These are phyloP conservation scores for Anisodus acutangulus DNA, from an alignment of 257 asterid species.

Conservation along the genomic window DNA sequence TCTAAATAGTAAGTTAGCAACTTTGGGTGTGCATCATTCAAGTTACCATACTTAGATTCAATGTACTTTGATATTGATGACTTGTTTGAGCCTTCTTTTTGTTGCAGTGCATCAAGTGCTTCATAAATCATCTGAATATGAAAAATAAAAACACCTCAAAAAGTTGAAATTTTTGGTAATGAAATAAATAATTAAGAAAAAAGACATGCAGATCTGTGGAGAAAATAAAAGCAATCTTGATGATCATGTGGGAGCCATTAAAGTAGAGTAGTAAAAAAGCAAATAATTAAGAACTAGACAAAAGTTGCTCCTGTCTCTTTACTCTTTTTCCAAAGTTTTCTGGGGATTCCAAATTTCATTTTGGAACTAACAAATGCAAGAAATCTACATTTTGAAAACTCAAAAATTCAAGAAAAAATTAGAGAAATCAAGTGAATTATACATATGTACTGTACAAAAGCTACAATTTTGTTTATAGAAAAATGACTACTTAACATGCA, in stretches of 20 bases:
- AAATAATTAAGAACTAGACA: conserved; percentile 18
- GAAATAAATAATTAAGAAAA: not conserved
- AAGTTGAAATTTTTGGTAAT: not conserved
- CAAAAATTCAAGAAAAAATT: not conserved
- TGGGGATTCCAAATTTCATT: conserved; percentile 18
- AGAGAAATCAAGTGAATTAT: not conserved
- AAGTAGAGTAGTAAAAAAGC: not conserved
- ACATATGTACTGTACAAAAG: not conserved
- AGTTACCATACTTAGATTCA: conserved; percentile 71
- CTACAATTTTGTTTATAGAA: too few relatives aligned
- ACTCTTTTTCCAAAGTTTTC: not conserved
- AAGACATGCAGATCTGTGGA: not conserved
- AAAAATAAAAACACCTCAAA: not conserved
- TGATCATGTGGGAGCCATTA: conserved; percentile 5
- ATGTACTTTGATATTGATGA: conserved; percentile 72
- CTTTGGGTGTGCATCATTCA: conserved; percentile 72
- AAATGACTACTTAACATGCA: too few relatives aligned
- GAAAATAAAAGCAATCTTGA: conserved; percentile 9
- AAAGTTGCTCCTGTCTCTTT: conserved; percentile 7
- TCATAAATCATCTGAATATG: conserved; percentile 71
- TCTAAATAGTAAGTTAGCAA: conserved; percentile 57
- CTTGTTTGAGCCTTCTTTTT: conserved; percentile 75
- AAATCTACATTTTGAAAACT: not conserved
- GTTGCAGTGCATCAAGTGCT: conserved; percentile 70
- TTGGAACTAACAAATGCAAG: not conserved